Percentiles rank a stretch among this genome's conserved stretches.
These are phyloP conservation scores for Cyathus striatus DNA, from an alignment of 768 basidiomycete species.

Conservation along the genomic window DNA sequence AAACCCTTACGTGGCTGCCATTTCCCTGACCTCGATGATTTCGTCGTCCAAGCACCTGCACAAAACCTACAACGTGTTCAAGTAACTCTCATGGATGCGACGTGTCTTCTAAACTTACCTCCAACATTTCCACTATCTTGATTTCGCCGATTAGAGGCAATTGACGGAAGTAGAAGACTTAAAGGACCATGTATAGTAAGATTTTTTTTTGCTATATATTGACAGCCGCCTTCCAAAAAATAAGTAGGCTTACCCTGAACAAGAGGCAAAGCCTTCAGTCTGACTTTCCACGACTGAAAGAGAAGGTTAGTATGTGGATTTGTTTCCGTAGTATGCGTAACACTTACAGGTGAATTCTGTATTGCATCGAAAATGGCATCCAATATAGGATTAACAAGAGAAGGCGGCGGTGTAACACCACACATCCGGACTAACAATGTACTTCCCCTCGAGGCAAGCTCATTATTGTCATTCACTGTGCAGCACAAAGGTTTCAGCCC, in stretches of 20 bases:
- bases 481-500: conserved; percentile 2
- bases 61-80: conserved; percentile 45
- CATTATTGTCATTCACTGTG: conserved; percentile 69
- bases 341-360: conserved; percentile 65
- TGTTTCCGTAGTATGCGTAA: neutral
- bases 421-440: conserved; percentile 79
- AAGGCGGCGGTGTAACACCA: conserved; percentile 71
- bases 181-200: neutral
- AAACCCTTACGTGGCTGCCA: conserved; percentile 69
- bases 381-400: conserved; percentile 65
- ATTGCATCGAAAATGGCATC: conserved; percentile 74
- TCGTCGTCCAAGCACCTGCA: conserved; percentile 82
- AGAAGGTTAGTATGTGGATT: conserved; percentile 3
- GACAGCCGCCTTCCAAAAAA: too few relatives aligned
- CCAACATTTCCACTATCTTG: conserved; percentile 75
- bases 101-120: conserved; percentile 36
- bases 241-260: conserved; percentile 54
- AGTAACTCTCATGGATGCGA: neutral
- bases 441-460: conserved; percentile 59
- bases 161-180: conserved; percentile 87
- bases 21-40: conserved; percentile 85
- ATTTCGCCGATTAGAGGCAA: conserved; percentile 73
- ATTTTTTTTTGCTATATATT: neutral
- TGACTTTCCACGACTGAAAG: conserved; percentile 78
- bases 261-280: conserved; percentile 80